A percentile compares a stretch with the other conserved stretches of the same genome.
Conservation (phyloP, 306 rosid genomes). For the Vicia villosa region DNA sequence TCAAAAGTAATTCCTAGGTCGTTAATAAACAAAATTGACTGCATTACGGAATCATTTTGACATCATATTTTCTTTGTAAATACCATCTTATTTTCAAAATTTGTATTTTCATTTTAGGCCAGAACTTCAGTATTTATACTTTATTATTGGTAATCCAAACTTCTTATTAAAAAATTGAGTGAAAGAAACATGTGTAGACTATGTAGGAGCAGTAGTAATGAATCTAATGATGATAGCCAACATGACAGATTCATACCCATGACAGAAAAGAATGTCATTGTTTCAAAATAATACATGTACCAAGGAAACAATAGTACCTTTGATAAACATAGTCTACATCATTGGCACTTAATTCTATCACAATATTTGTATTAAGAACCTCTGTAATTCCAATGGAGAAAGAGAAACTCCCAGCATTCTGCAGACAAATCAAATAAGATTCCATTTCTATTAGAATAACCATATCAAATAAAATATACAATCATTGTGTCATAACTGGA, state of each 20-base stretch:
- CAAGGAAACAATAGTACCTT: conserved; percentile 53
- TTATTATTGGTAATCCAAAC: neutral
- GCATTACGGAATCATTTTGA: conserved; percentile 3
- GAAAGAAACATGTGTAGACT: neutral
- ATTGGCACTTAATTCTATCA: conserved; percentile 87
- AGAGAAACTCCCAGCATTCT: conserved; percentile 87
- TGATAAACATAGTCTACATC: conserved; percentile 93
- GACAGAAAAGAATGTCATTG: neutral
- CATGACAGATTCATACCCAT: conserved; percentile 25
- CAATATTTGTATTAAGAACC: conserved; percentile 87
- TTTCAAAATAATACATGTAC: neutral
- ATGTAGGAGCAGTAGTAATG: neutral
- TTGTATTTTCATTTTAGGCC: neutral
- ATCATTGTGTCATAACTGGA: conserved; percentile 69
- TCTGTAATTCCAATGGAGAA: conserved; percentile 90
- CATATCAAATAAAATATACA: conserved; percentile 31
- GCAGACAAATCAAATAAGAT: conserved; percentile 43
- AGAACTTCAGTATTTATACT: conserved; percentile 17
- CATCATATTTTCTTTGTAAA: neutral
- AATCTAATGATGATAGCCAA: neutral
- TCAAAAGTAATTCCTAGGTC: conserved; percentile 18
- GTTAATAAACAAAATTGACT: conserved; percentile 3
- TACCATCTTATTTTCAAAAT: conserved; percentile 11
- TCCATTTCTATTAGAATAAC: conserved; percentile 15
- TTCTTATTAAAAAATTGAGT: neutral